Conservation (phyloP, 176 grass and related monocot genomes). For the Zizania latifolia region DNA sequence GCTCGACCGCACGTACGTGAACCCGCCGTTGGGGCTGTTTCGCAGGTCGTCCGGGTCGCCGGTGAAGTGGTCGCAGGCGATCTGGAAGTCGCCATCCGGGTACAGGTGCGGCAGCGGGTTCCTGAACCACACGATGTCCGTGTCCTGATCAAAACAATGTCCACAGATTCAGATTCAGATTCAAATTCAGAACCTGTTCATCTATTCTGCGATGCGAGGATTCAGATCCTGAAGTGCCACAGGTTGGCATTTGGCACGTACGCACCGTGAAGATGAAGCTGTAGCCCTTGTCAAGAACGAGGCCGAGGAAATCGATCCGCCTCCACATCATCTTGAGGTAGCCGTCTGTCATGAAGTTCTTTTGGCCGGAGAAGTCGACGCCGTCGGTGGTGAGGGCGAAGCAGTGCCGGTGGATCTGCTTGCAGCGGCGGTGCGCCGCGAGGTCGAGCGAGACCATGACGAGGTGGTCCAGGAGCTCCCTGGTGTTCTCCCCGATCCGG, state of each 20-base stretch:
- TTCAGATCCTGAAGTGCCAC: too few species aligned
- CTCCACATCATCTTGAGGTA: slow-evolving; percentile 73
- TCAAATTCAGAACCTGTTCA: too few species aligned
- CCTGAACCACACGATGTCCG: slow-evolving; percentile 63
- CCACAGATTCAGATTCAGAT: background rate
- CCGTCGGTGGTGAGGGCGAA: slow-evolving; percentile 36
- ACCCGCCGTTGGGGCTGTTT: slow-evolving; percentile 55
- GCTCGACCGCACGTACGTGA: slow-evolving; percentile 44
- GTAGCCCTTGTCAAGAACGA: slow-evolving; percentile 65
- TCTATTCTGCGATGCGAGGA: too few species aligned
- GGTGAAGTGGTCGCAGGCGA: slow-evolving; percentile 60
- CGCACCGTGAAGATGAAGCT: slow-evolving; percentile 71
- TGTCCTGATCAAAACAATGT: slow-evolving; percentile 34
- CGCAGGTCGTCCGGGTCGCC: slow-evolving; percentile 34
- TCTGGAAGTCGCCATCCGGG: slow-evolving; percentile 42
- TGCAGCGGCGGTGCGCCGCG: slow-evolving; percentile 43
- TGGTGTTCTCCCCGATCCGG: slow-evolving; percentile 40
- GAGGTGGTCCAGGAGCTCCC: slow-evolving; percentile 55
- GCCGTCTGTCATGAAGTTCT: slow-evolving; percentile 56
- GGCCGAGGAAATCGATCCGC: slow-evolving; percentile 42
- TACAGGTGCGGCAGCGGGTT: slow-evolving; percentile 51
- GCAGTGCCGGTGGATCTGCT: slow-evolving; percentile 50
- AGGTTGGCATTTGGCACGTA: too few species aligned
- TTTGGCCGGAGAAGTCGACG: slow-evolving; percentile 53
- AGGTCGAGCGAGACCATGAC: slow-evolving; percentile 61